Percentiles rank a stretch among this genome's conserved stretches.
These are phyloP conservation scores for Umbelopsis ramanniana DNA, from an alignment of 192 early-diverging fungal species.

Conservation along the genomic window DNA sequence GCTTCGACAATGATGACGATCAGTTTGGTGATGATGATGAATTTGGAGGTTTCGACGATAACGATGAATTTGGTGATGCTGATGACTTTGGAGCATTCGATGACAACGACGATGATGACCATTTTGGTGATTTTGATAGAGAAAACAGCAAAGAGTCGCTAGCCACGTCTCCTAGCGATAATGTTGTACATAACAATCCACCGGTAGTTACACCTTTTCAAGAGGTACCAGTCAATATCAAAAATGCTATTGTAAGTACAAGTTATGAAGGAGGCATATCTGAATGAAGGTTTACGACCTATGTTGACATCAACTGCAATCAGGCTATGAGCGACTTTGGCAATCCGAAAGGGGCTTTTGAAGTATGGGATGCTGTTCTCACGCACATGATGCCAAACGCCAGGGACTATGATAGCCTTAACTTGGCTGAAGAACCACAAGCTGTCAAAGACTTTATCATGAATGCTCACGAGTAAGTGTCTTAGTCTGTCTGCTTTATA, in stretches of 20 bases:
- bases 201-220: background rate
- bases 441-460: background rate
- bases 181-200: background rate
- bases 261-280: no score
- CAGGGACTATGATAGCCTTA: background rate
- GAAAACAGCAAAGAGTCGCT: background rate
- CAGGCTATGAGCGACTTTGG: background rate
- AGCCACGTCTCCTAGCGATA: background rate
- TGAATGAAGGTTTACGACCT: no score
- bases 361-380: background rate
- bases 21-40: background rate
- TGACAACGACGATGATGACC: background rate
- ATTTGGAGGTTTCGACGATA: background rate
- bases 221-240: background rate
- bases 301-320: background rate
- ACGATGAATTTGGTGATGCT: background rate
- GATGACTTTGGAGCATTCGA: background rate
- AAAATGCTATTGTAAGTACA: background rate
- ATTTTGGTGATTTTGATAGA: background rate
- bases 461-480: conserved; percentile 4
- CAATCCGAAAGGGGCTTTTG: background rate
- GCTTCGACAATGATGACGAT: background rate
- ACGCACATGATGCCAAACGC: background rate
- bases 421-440: background rate
- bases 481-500: no score